Evolutionary conservation across 1,284 basidiomycete species (phyloP), one percentile per base, ranked within the genome.

Genomic region (Apiotrichum sp.): DNA sequence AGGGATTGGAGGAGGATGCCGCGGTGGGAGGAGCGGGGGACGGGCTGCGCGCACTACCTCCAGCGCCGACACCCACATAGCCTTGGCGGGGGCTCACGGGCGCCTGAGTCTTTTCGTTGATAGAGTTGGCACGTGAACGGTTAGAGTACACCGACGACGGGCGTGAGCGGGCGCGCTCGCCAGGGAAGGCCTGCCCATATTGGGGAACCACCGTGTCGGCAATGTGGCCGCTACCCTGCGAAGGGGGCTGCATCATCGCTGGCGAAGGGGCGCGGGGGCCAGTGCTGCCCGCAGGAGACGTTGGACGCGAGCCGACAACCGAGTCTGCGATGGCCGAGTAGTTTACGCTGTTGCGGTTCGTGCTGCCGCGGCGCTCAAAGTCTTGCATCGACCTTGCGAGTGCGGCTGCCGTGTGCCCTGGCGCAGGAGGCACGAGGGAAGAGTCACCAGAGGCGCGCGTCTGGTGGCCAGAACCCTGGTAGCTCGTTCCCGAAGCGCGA

Each of bases 121-220:
- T 55, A 36, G 64, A 67, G 33, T 55, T 42, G 40, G 59, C 74
- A 59, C 77, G 66, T 50, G 70, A 78, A 54, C 70, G 60, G 52
- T 63, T 51, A 14, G 68, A 70, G 44, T 64, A 63, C 47, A 72
- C 65, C 3, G 72, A 73, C 3, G 76, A 78, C 13, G 78, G 77
- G 62, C 77, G 69, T 49, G 62, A 80, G 75, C 68, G 82, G 80
- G 62, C 78, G 29, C 85, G 80, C 73, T 97, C 93, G 2, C 89
- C 90, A 1, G 92, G 93, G 73, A 97, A 83, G 0, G 86, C 84
- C 67, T 93, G 90, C 14, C 86, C 83, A 67, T 96, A 96, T 61
- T 85, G 81, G 4, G 79, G 80, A 8, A 93, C 72, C 2, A 93
- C 85, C n/a, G 86, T 82, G 64, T 89, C 86, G 5, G 83, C 79